Evolutionary conservation across 179 eudicot genomes (phyloP).

Genomic region (Spinacia oleracea): DNA sequence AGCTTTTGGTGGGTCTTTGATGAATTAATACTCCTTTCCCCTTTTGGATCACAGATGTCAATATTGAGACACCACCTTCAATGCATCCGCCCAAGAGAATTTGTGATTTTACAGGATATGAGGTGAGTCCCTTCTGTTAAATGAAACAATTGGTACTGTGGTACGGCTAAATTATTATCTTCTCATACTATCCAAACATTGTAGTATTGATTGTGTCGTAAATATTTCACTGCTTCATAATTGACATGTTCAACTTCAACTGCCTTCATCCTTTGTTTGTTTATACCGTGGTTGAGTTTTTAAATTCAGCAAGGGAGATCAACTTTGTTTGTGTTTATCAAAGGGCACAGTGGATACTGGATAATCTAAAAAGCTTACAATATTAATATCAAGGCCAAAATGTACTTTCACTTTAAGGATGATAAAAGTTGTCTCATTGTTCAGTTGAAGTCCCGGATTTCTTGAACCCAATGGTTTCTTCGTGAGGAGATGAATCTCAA

Average conservation of each 20-base stretch:
- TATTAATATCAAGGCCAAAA: not conserved
- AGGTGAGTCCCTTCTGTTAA: slow-evolving; percentile 42
- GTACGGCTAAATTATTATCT: not conserved
- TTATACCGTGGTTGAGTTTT: not conserved
- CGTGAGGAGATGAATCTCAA: not conserved
- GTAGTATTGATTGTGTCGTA: slow-evolving; percentile 36
- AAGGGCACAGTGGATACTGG: not conserved
- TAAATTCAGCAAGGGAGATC: not conserved
- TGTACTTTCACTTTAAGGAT: no score
- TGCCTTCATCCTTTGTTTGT: not conserved
- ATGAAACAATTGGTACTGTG: not conserved
- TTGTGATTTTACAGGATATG: slow-evolving; percentile 91
- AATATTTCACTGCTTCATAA: not conserved
- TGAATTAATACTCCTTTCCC: not conserved
- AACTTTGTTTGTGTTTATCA: not conserved
- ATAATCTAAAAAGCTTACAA: no score
- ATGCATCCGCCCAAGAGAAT: slow-evolving; percentile 89
- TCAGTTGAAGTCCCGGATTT: not conserved
- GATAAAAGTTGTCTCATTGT: not conserved
- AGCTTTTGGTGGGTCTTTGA: not conserved
- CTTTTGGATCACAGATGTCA: slow-evolving; percentile 58
- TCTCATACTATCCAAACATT: not conserved
- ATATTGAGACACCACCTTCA: slow-evolving; percentile 92
- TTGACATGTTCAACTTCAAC: not conserved
- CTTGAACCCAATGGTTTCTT: not conserved